phyloP scores from a whole-genome alignment of 2,329 filamentous ascomycete genomes.

The Paecilomyces niveus region DNA sequence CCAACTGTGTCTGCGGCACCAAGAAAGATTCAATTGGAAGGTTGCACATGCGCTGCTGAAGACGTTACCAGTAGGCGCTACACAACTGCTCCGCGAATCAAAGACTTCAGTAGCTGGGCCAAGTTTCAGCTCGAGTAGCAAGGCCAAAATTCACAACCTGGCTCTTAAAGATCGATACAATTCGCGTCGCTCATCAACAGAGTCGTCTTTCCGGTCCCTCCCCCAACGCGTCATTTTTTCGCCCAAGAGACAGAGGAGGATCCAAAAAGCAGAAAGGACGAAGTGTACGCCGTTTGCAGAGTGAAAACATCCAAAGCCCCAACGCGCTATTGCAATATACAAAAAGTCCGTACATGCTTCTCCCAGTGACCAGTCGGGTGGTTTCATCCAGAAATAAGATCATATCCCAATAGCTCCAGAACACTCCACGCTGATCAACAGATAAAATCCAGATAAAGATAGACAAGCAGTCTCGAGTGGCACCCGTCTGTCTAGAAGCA shows the following conservation, averaged over 20 bases:
- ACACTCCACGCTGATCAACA: slow-evolving; percentile 14
- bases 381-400: not conserved
- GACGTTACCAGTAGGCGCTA: not conserved
- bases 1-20: not conserved
- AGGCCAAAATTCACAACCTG: not conserved
- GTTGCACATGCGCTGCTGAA: not conserved
- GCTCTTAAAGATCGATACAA: not conserved
- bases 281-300: not conserved
- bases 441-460: slow-evolving; percentile 5
- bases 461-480: not conserved
- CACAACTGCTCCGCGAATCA: not conserved
- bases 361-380: not conserved
- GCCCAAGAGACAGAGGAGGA: not conserved
- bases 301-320: not conserved
- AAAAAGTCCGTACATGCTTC: not conserved
- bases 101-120: not conserved
- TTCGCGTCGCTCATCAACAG: not conserved
- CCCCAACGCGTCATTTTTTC: not conserved
- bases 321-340: not conserved
- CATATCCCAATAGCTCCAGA: not conserved
- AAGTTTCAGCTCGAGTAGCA: not conserved
- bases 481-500: not conserved
- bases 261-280: not conserved
- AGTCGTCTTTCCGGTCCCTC: not conserved
- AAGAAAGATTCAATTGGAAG: not conserved